These are phyloP conservation scores for Trypanosoma platydactyli DNA, from an alignment of 208 protist species.

Conservation along the genomic window DNA sequence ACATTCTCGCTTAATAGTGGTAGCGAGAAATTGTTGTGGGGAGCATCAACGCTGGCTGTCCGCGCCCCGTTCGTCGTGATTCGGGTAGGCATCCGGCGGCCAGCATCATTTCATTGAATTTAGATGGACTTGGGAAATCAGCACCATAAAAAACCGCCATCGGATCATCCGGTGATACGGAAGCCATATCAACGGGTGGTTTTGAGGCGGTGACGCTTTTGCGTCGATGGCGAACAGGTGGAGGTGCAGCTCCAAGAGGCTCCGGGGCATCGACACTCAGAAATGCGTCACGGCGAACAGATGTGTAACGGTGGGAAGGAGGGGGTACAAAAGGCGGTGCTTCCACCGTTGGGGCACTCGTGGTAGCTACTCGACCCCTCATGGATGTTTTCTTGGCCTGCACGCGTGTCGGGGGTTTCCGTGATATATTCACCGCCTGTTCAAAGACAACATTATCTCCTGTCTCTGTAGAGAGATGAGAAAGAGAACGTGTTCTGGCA, in stretches of 20 bases:
- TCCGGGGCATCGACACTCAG: neutral
- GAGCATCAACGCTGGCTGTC: conserved; percentile 68
- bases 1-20: conserved; percentile 26
- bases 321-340: neutral
- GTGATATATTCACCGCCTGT: conserved; percentile 34
- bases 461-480: conserved; percentile 35
- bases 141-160: conserved; percentile 87
- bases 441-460: conserved; percentile 43
- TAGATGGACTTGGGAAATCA: conserved; percentile 79
- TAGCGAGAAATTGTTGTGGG: conserved; percentile 66
- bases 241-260: neutral
- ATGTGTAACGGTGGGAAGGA: neutral
- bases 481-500: conserved; percentile 56
- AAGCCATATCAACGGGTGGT: neutral
- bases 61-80: conserved; percentile 38
- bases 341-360: neutral
- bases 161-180: conserved; percentile 44
- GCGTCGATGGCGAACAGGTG: conserved; percentile 3
- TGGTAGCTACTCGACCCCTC: conserved; percentile 8
- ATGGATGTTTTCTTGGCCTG: conserved; percentile 16
- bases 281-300: neutral
- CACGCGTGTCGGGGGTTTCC: conserved; percentile 30
- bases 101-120: conserved; percentile 89
- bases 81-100: conserved; percentile 68
- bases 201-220: conserved; percentile 8